Base-by-base conservation (phyloP, 2,329 filamentous ascomycete genomes). In the Aureobasidium lini region DNA sequence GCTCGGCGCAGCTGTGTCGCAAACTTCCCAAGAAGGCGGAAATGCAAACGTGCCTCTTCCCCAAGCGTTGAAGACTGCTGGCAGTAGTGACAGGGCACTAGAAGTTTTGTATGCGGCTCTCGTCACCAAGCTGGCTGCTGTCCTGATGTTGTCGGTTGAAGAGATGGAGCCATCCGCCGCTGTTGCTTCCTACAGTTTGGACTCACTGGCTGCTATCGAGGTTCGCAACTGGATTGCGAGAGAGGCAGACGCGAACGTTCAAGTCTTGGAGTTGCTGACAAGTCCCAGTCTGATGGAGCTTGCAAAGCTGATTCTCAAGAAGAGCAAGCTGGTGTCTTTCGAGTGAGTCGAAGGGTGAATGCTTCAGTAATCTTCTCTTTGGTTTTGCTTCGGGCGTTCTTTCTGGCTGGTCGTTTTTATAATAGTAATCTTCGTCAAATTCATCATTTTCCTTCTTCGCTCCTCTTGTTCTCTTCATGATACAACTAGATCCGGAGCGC, bases 401-500 rank as follows among this genome's bases (percentile, higher is more conserved):
- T 23, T 23, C 23, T 23, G 23, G 23, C 23, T 3, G 23, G 23
- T 23, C 23, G 23, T 23, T 3, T 23, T 23, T 23, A 2, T 23
- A 23, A 23, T 23, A 23, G 34, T 36, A 36, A 13, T 36, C 34
- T 36, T 36, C 34, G 13, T 36, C 23, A 23, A 23, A 23, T 23
- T 23, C 23, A 36, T 36, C 34, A 36, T 34, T 36, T 32, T n/a
- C 28, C 8, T 32, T 34, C 13, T 23, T 4, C 6, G 29, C 2
- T 13, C 6, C 5, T 6, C 18, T 46, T 16, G 5, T 7, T n/a
- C 1, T 16, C 13, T 36, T n/a, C 11, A 47, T 34, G 48, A 50
- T 32, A 50, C 36, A 9, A 39, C 54, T 28, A 56, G 23, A 3
- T 56, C 52, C 11, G n/a, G 56, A 10, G 50, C 62, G 52, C 76